Evolutionary conservation across 148 eudicot species (phyloP), one percentile per base, ranked within the genome.

Genomic region (Camellia japonica): DNA sequence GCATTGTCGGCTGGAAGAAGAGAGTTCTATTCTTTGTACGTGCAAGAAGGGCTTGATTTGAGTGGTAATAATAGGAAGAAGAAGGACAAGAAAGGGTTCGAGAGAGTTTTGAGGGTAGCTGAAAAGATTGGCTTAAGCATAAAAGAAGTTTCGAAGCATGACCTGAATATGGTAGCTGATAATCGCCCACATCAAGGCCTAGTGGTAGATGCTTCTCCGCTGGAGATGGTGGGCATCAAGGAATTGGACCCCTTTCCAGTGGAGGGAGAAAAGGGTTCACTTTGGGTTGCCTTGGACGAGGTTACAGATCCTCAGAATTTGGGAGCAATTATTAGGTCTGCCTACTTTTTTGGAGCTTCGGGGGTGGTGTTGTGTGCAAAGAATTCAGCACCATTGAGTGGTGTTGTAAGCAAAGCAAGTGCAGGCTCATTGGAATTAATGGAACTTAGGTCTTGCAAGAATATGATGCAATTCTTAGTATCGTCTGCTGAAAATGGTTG

Each of bases 321-420:
- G 74, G 99, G 99, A 44, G 99, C 99, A 54, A 97, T 97, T 41
- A 88, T 97, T 30, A 82, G 99, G 41, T 97, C 98, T 16, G 78
- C 99, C 9, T 97, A 97, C 82, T 97, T 94, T 83, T 97, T 97
- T 80, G 99, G 99, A 77, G 95, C 94, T 66, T 79, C 91, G 5
- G 99, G 99, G 55, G 93, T 97, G 60, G 89, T 94, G 14, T 77
- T 97, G 64, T 97, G 99, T 85, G 98, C 98, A 1, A 97, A 97
- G 84, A 97, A 97, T 81, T 97, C 99, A 23, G 99, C 99, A 72
- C 98, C 99, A 43, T 83, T 97, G 80, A 97, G 97, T 77, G 97
- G 99, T 68, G 99, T 96, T 49, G 99, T 96, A 80, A 93, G 97
- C 86, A 96, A 97, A 88, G 98, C 99, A 15, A 97, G 99, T 85